Evolutionary conservation across 805 yeast species (phyloP).

Genomic region (Candida yuanshanica): DNA sequence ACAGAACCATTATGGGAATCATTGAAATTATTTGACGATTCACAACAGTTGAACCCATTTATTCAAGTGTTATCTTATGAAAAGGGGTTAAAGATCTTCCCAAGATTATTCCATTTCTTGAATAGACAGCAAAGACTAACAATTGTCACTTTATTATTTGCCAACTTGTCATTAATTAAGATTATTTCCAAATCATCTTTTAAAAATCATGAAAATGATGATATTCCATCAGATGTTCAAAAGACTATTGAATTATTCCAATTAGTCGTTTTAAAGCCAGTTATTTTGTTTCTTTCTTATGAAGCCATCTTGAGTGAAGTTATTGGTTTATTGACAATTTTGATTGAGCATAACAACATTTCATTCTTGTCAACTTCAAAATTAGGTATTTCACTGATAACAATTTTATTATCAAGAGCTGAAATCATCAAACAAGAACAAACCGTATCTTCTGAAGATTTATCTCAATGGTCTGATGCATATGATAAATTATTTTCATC

Average conservation of each 20-base stretch:
- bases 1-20: constrained; percentile 66
- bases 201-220: constrained; percentile 49
- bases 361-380: constrained; percentile 51
- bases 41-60: constrained; percentile 54
- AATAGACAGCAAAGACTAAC: constrained; percentile 71
- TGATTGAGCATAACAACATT: constrained; percentile 66
- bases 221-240: constrained; percentile 46
- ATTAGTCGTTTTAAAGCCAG: constrained; percentile 72
- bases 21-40: constrained; percentile 63
- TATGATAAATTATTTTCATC: constrained; percentile 79
- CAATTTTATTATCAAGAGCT: constrained; percentile 87
- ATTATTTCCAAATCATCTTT: constrained; percentile 78
- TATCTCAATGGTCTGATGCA: constrained; percentile 62
- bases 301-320: constrained; percentile 79
- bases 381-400: constrained; percentile 79
- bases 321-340: constrained; percentile 63
- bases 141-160: constrained; percentile 70
- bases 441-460: constrained; percentile 35
- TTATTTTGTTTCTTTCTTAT: constrained; percentile 71
- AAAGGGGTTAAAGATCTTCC: constrained; percentile 84
- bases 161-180: constrained; percentile 71
- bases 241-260: constrained; percentile 75
- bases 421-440: constrained; percentile 88
- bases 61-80: constrained; percentile 76
- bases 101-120: constrained; percentile 81